Conservation (phyloP, 179 eudicot genomes). For the Carnegiea gigantea region DNA sequence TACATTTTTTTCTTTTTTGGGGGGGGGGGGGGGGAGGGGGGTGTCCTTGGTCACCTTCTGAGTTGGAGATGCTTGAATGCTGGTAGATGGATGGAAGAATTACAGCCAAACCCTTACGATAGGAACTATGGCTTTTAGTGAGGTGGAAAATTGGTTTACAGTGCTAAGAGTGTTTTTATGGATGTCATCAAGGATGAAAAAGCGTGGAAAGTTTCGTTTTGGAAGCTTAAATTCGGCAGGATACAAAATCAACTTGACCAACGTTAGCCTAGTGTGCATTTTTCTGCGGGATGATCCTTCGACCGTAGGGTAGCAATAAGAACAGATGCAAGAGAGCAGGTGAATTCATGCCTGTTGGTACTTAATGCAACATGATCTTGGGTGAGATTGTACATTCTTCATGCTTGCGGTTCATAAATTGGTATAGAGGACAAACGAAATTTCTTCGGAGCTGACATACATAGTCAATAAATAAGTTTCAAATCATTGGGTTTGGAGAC, state of each 20-base stretch:
- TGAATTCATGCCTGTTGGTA: background rate
- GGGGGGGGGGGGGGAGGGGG: background rate
- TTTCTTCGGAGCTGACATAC: background rate
- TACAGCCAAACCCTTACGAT: background rate
- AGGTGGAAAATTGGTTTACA: background rate
- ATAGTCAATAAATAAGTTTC: background rate
- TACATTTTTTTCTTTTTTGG: too few species aligned
- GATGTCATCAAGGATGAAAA: too few species aligned
- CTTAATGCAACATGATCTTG: slow-evolving; percentile 1
- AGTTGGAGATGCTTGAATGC: background rate
- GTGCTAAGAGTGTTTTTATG: too few species aligned
- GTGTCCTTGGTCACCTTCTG: background rate
- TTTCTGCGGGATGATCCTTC: background rate
- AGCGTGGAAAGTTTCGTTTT: too few species aligned
- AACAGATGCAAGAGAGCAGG: background rate
- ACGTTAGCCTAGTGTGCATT: background rate
- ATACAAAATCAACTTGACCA: too few species aligned
- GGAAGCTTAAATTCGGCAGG: too few species aligned
- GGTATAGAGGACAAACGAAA: background rate
- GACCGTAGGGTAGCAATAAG: background rate
- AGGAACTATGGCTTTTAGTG: background rate
- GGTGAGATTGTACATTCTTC: background rate
- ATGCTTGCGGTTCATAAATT: background rate
- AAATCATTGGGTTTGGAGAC: background rate
- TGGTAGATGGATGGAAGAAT: background rate